Percentiles rank a stretch among this genome's conserved stretches.
These are phyloP conservation scores for Artemisia tridentata DNA, from an alignment of 129 eudicot species.

Conservation along the genomic window DNA sequence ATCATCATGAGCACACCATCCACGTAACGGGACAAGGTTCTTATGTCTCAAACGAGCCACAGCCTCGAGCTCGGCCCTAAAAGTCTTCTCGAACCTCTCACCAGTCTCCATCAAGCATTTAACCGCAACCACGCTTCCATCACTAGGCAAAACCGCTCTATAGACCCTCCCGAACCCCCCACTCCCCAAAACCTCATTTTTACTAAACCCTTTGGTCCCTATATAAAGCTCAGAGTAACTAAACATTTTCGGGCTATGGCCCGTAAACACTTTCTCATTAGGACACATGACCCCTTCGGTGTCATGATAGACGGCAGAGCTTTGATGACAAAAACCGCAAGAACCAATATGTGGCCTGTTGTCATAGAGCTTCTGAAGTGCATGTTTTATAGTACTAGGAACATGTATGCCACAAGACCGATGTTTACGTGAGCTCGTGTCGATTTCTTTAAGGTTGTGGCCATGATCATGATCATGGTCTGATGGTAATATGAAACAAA, in stretches of 20 bases:
- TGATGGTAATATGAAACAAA: slow-evolving; percentile 57
- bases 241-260: slow-evolving; percentile 60
- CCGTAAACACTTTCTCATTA: slow-evolving; percentile 37
- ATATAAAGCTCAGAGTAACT: slow-evolving; percentile 89
- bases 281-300: slow-evolving; percentile 62
- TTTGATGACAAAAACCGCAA: slow-evolving; percentile 18
- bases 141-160: slow-evolving; percentile 81
- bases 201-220: slow-evolving; percentile 72
- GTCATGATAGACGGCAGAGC: slow-evolving; percentile 44
- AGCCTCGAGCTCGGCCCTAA: slow-evolving; percentile 86
- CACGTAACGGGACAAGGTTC: slow-evolving; percentile 84
- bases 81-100: slow-evolving; percentile 73
- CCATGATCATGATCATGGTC: slow-evolving; percentile 35
- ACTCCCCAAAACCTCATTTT: slow-evolving; percentile 63
- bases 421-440: slow-evolving; percentile 23
- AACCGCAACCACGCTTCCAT: slow-evolving; percentile 76
- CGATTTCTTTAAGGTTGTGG: slow-evolving; percentile 11
- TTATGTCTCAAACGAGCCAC: slow-evolving; percentile 91
- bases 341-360: neutral
- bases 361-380: slow-evolving; percentile 34
- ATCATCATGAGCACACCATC: slow-evolving; percentile 88
- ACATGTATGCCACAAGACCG: slow-evolving; percentile 28
- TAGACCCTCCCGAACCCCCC: slow-evolving; percentile 92
- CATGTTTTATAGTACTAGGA: slow-evolving; percentile 24
- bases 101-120: slow-evolving; percentile 80